A percentile compares a stretch with the other conserved stretches of the same genome.
These are phyloP conservation scores for Ogataea saltuana DNA, from an alignment of 805 yeast genomes.

Conservation along the genomic window DNA sequence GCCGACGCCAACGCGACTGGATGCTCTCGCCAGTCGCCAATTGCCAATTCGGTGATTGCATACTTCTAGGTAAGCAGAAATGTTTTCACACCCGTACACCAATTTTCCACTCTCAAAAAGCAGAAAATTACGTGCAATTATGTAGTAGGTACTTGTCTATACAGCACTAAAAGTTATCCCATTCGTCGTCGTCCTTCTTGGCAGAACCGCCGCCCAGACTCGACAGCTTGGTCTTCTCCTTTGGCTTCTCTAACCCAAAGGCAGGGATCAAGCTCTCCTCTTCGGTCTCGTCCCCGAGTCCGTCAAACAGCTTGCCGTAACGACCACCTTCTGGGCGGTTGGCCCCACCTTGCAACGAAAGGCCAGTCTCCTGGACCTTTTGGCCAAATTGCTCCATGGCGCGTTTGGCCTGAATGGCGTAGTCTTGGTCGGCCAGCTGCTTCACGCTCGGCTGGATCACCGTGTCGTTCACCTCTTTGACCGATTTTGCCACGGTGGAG, in stretches of 20 bases:
- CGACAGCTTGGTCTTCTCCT: constrained; percentile 55
- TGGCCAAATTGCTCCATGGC: constrained; percentile 98
- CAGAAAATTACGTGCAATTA: too few species aligned
- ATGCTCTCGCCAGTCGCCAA: too few species aligned
- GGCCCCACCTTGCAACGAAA: constrained; percentile 62
- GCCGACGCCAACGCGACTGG: too few species aligned
- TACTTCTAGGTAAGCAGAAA: too few species aligned
- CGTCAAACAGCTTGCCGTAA: constrained; percentile 59
- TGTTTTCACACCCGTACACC: too few species aligned
- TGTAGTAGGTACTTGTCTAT: too few species aligned
- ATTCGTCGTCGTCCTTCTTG: constrained; percentile 38
- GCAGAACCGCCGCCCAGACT: constrained; percentile 39
- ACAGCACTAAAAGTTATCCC: constrained; percentile 61
- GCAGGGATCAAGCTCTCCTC: constrained; percentile 54
- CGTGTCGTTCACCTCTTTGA: constrained; percentile 79
- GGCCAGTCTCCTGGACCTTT: constrained; percentile 86
- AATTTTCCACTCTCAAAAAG: too few species aligned
- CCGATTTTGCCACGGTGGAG: constrained; percentile 78
- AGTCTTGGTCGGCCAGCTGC: constrained; percentile 76
- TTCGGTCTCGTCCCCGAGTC: constrained; percentile 43
- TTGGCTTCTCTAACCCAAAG: constrained; percentile 62
- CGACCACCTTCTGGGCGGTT: constrained; percentile 31
- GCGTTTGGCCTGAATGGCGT: constrained; percentile 76
- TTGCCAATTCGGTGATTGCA: too few species aligned
- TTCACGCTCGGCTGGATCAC: constrained; percentile 91